Conservation (phyloP, 2,329 filamentous ascomycete genomes). For the Amauroascus verrucosus region DNA sequence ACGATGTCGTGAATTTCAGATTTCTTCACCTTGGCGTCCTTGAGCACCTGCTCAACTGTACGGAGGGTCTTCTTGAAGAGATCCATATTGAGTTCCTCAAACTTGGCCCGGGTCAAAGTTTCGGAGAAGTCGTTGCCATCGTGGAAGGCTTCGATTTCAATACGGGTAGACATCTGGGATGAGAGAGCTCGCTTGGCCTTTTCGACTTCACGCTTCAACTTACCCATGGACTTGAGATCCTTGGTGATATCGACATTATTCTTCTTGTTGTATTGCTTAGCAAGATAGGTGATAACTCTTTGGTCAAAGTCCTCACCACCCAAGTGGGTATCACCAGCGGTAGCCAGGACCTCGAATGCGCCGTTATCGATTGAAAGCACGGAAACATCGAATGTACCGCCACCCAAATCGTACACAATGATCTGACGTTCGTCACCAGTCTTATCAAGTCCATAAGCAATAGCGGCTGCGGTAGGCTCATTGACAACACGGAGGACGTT, state of each 20-base stretch:
- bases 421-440: slow-evolving; percentile 73
- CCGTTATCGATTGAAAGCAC: slow-evolving; percentile 84
- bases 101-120: slow-evolving; percentile 96
- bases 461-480: slow-evolving; percentile 89
- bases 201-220: slow-evolving; percentile 98
- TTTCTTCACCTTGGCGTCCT: slow-evolving; percentile 98
- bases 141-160: slow-evolving; percentile 96
- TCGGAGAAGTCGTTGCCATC: slow-evolving; percentile 97
- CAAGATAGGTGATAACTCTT: slow-evolving; percentile 90
- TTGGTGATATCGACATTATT: slow-evolving; percentile 83
- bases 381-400: slow-evolving; percentile 90
- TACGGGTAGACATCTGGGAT: slow-evolving; percentile 83
- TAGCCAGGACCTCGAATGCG: slow-evolving; percentile 89
- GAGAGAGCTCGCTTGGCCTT: slow-evolving; percentile 98
- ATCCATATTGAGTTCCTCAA: slow-evolving; percentile 97
- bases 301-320: slow-evolving; percentile 99
- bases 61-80: slow-evolving; percentile 99
- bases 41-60: slow-evolving; percentile 96
- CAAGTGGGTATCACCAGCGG: slow-evolving; percentile 91
- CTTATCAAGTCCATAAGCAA: slow-evolving; percentile 90
- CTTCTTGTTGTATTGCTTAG: slow-evolving; percentile 99
- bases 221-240: slow-evolving; percentile 96
- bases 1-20: slow-evolving; percentile 90
- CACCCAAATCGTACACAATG: slow-evolving; percentile 87
- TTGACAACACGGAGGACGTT: slow-evolving; percentile 95